A percentile compares a stretch with the other conserved stretches of the same genome.
Conservation (phyloP, 495 filamentous ascomycete species). For the Talaromyces proteolyticus region DNA sequence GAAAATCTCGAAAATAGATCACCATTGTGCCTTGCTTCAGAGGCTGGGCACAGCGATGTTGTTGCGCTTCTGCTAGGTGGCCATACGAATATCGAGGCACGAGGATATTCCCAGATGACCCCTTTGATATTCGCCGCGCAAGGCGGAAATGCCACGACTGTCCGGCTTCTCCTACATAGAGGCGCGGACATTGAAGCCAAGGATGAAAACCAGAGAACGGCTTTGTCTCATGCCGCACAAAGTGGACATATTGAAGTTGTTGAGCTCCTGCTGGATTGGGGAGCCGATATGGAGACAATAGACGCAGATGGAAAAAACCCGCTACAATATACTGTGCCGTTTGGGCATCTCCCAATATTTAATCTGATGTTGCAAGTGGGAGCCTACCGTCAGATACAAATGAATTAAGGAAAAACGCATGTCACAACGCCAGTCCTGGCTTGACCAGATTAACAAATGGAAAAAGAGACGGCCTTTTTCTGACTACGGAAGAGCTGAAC, state of each 20-base stretch:
- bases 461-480: constrained; percentile 76
- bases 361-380: not conserved
- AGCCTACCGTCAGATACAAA: not conserved
- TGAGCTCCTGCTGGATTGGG: not conserved
- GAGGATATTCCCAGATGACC: not conserved
- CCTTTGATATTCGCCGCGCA: not conserved
- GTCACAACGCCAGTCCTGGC: constrained; percentile 63
- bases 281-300: not conserved
- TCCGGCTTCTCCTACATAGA: not conserved
- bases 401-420: constrained; percentile 39
- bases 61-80: not conserved
- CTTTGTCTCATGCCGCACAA: not conserved
- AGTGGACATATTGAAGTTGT: not conserved
- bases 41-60: not conserved
- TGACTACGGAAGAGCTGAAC: constrained; percentile 61
- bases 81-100: not conserved
- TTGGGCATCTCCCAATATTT: not conserved
- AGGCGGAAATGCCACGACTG: not conserved
- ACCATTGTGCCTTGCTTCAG: not conserved
- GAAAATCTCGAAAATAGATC: not conserved
- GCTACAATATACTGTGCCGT: not conserved
- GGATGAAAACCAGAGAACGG: not conserved
- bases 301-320: not conserved
- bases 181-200: not conserved
- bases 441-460: constrained; percentile 80